Evolutionary conservation across 768 basidiomycete species (phyloP).

Genomic region (Hemileccinum rubropunctum): DNA sequence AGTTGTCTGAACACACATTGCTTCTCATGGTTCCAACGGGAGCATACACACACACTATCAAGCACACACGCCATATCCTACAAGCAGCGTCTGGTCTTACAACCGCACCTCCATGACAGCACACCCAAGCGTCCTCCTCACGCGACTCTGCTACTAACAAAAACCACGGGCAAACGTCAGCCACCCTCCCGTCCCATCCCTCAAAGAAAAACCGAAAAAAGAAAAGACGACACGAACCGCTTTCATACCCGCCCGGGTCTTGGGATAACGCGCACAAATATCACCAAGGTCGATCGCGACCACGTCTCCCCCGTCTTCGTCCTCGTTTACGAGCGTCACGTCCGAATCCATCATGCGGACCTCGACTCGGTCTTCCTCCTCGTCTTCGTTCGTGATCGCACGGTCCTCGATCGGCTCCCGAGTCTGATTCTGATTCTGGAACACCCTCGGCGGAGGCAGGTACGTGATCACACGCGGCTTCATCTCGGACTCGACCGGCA

Average conservation of each 20-base stretch:
- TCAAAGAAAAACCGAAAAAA: neutral
- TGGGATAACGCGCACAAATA: slow-evolving; percentile 17
- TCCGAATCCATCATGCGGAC: slow-evolving; percentile 22
- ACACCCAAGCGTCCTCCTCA: slow-evolving; percentile 7
- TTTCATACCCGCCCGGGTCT: slow-evolving; percentile 18
- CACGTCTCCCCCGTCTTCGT: slow-evolving; percentile 8
- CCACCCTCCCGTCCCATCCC: too few relatives aligned
- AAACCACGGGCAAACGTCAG: neutral
- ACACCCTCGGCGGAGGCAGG: slow-evolving; percentile 24
- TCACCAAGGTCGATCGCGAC: slow-evolving; percentile 15
- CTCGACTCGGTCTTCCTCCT: slow-evolving; percentile 1
- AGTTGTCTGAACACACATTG: too few relatives aligned
- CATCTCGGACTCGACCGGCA: neutral
- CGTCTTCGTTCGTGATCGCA: neutral
- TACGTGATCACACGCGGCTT: slow-evolving; percentile 28
- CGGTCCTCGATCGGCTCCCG: too few relatives aligned
- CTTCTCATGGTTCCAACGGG: too few relatives aligned
- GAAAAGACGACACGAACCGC: slow-evolving; percentile 19
- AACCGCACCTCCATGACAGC: slow-evolving; percentile 14
- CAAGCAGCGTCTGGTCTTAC: neutral
- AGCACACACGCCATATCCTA: too few relatives aligned
- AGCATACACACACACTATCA: too few relatives aligned
- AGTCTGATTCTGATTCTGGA: too few relatives aligned
- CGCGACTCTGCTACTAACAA: slow-evolving; percentile 13
- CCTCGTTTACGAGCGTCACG: slow-evolving; percentile 28